Evolutionary conservation across 192 early-diverging fungal genomes (phyloP).

Genomic region (Chytriomyces sp.): DNA sequence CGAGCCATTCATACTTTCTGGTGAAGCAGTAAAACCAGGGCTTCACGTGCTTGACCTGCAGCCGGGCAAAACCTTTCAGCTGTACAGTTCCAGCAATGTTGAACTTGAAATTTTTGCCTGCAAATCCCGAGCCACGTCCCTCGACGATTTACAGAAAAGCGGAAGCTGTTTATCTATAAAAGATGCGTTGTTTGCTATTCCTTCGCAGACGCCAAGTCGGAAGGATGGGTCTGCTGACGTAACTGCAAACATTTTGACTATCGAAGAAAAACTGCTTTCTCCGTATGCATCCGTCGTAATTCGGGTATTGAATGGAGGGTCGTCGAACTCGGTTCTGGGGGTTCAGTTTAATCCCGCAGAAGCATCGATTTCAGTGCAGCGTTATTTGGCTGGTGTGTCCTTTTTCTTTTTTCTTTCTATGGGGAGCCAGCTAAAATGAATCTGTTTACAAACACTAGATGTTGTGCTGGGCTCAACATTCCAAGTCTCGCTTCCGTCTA

Average conservation of each 20-base stretch:
- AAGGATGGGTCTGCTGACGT: constrained; percentile 15
- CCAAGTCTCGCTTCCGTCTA: neutral
- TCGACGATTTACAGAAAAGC: too few species aligned
- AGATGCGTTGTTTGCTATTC: neutral
- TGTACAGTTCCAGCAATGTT: too few species aligned
- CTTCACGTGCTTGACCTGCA: too few species aligned
- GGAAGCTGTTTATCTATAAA: neutral
- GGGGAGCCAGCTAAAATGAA: neutral
- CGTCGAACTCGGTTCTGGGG: neutral
- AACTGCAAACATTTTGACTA: neutral
- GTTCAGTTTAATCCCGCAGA: neutral
- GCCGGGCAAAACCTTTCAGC: too few species aligned
- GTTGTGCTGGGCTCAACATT: neutral
- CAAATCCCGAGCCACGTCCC: too few species aligned
- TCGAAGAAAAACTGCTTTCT: neutral
- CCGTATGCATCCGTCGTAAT: neutral
- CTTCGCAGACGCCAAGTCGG: neutral
- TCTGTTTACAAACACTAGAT: neutral
- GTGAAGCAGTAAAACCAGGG: too few species aligned
- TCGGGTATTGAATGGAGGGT: neutral
- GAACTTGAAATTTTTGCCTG: too few species aligned
- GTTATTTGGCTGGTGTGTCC: neutral
- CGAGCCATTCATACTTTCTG: too few species aligned
- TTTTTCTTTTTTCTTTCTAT: neutral
- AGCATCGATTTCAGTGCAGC: neutral